Percentiles rank a stretch among this genome's conserved stretches.
phyloP scores from a whole-genome alignment of 1,284 basidiomycete genomes.

The Cutaneotrichosporon arboriforme region DNA sequence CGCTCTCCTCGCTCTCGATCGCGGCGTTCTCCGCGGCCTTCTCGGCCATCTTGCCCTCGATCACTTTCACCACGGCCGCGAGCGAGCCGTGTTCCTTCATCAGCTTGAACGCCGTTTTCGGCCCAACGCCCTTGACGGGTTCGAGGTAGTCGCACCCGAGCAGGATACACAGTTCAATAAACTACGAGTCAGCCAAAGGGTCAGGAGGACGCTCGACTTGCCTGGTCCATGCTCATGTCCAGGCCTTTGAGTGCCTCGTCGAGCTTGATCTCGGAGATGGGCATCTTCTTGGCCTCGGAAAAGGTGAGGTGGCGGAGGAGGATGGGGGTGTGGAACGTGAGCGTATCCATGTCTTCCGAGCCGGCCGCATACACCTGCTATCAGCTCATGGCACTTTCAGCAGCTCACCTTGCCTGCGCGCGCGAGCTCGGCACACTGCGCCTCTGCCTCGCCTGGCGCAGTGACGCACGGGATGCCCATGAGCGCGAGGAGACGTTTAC shows the following conservation, averaged over 20 bases:
- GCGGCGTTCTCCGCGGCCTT: constrained; percentile 45
- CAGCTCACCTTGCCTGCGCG: constrained; percentile 75
- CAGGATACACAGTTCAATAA: constrained; percentile 94
- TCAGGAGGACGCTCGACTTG: neutral
- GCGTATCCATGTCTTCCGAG: constrained; percentile 99
- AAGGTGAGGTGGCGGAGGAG: constrained; percentile 94
- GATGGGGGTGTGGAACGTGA: constrained; percentile 89
- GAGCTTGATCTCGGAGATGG: constrained; percentile 90
- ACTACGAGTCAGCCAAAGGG: constrained; percentile 53
- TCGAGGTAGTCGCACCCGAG: constrained; percentile 95
- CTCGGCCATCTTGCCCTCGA: constrained; percentile 66
- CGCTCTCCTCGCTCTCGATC: constrained; percentile 29
- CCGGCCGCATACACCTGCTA: constrained; percentile 86
- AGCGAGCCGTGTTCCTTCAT: constrained; percentile 80
- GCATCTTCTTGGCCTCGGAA: constrained; percentile 96
- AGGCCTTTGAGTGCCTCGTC: constrained; percentile 78
- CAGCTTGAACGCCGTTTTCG: constrained; percentile 85
- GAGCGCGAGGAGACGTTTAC: constrained; percentile 73
- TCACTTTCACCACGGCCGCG: constrained; percentile 71
- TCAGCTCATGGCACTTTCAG: neutral
- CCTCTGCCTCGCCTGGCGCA: constrained; percentile 96
- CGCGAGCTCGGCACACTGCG: constrained; percentile 95
- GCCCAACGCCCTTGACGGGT: constrained; percentile 55
- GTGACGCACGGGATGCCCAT: constrained; percentile 97
- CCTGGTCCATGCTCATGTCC: constrained; percentile 82